phyloP scores from a whole-genome alignment of 1,139 yeast species.

The Hemisphaericaspora lyxosophila region DNA sequence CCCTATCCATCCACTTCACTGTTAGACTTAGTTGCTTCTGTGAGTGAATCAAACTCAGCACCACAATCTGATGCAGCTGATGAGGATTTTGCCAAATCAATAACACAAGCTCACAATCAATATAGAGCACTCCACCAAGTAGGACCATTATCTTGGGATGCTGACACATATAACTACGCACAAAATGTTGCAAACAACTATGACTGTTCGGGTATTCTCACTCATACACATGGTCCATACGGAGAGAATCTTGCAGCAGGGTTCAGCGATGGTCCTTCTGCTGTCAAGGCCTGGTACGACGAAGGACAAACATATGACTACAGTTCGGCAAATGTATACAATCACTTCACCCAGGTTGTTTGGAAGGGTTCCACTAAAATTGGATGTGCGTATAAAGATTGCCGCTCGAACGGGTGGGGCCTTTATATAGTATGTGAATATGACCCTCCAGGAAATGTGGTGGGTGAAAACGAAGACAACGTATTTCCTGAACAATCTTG shows the following conservation, averaged over 20 bases:
- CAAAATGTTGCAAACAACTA: constrained; percentile 66
- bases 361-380: constrained; percentile 71
- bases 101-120: constrained; percentile 49
- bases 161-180: constrained; percentile 65
- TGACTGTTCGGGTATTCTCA: constrained; percentile 66
- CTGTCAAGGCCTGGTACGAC: constrained; percentile 81
- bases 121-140: constrained; percentile 60
- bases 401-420: constrained; percentile 47
- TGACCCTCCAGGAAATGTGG: constrained; percentile 52
- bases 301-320: constrained; percentile 64
- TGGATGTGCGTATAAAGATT: constrained; percentile 71
- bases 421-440: constrained; percentile 55
- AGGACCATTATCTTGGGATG: constrained; percentile 58
- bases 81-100: constrained; percentile 28
- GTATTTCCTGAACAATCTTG: too few relatives aligned
- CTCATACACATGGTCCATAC: constrained; percentile 75
- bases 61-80: constrained; percentile 17
- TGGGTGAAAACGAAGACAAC: constrained; percentile 49
- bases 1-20: too few relatives aligned
- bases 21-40: too few relatives aligned
- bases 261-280: constrained; percentile 43
- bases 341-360: constrained; percentile 3
- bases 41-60: too few relatives aligned
- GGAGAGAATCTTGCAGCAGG: constrained; percentile 80
- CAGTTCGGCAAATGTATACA: constrained; percentile 9